phyloP scores from a whole-genome alignment of 139 green algal species.

The Eudorina sp. region DNA sequence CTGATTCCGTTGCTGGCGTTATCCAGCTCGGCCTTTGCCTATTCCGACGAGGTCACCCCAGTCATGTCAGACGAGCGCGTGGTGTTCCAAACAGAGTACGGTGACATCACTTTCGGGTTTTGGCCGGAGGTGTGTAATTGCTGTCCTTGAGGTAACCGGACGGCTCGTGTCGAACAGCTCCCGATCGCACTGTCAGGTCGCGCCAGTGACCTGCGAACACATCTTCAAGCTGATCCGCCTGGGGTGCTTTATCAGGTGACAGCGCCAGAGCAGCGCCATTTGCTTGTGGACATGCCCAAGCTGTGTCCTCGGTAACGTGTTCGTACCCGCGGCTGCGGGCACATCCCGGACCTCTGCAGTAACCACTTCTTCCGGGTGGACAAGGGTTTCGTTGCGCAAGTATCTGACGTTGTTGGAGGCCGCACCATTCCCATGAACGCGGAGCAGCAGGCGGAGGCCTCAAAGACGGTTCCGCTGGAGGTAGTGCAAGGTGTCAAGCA shows the following conservation, averaged over 20 bases:
- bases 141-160: neutral
- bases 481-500: constrained; percentile 77
- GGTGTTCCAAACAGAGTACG: constrained; percentile 74
- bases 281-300: too few species aligned
- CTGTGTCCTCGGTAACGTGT: too few species aligned
- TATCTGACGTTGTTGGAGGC: constrained; percentile 71
- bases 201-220: constrained; percentile 18
- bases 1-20: neutral
- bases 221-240: constrained; percentile 40
- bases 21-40: too few species aligned
- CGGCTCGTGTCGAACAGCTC: neutral
- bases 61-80: constrained; percentile 55
- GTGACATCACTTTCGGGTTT: constrained; percentile 80
- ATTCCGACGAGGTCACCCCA: neutral
- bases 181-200: constrained; percentile 21
- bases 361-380: constrained; percentile 73
- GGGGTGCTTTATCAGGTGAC: constrained; percentile 16
- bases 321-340: too few species aligned
- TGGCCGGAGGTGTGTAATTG: constrained; percentile 41
- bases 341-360: neutral
- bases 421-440: constrained; percentile 66
- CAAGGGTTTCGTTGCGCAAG: constrained; percentile 95
- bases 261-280: too few species aligned
- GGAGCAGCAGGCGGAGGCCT: constrained; percentile 71
- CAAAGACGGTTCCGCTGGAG: constrained; percentile 86